Conservation (phyloP, 1,284 basidiomycete genomes). For the Naganishia sp. region DNA sequence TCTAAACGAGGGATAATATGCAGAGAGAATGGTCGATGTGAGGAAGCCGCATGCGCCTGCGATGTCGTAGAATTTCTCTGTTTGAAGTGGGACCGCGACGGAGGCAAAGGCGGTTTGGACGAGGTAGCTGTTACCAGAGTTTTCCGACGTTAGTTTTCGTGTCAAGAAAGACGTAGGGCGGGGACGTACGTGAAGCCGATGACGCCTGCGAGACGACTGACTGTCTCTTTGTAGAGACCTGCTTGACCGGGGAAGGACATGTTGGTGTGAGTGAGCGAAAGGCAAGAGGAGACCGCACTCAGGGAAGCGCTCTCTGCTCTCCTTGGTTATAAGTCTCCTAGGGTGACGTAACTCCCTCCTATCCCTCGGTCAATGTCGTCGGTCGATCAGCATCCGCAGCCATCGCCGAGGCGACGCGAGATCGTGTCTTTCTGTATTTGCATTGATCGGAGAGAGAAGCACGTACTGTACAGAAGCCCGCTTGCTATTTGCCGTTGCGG, state of each 20-base stretch:
- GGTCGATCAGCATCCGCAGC: not conserved
- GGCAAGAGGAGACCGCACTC: not conserved
- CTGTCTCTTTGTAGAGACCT: constrained; percentile 24
- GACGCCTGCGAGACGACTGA: constrained; percentile 41
- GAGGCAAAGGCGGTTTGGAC: constrained; percentile 45
- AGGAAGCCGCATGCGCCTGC: constrained; percentile 61
- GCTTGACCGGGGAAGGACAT: constrained; percentile 28
- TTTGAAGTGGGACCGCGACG: constrained; percentile 43
- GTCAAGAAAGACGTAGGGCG: not conserved
- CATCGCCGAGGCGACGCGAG: too few species aligned
- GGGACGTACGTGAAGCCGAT: constrained; percentile 45
- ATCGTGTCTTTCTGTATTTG: too few species aligned
- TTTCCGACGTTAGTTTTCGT: not conserved
- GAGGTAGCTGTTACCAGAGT: constrained; percentile 37
- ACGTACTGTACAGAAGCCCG: too few species aligned
- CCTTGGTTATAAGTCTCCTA: not conserved
- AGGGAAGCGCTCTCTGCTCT: not conserved
- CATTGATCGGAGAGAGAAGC: too few species aligned
- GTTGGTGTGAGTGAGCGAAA: not conserved
- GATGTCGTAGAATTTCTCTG: constrained; percentile 47
- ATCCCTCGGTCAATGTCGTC: too few species aligned
- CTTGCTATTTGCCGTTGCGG: too few species aligned
- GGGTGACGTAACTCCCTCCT: too few species aligned
- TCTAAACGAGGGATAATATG: constrained; percentile 56
- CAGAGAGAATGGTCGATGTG: constrained; percentile 35